These are phyloP conservation scores for Vigna angularis DNA, from an alignment of 306 rosid genomes.

Conservation along the genomic window DNA sequence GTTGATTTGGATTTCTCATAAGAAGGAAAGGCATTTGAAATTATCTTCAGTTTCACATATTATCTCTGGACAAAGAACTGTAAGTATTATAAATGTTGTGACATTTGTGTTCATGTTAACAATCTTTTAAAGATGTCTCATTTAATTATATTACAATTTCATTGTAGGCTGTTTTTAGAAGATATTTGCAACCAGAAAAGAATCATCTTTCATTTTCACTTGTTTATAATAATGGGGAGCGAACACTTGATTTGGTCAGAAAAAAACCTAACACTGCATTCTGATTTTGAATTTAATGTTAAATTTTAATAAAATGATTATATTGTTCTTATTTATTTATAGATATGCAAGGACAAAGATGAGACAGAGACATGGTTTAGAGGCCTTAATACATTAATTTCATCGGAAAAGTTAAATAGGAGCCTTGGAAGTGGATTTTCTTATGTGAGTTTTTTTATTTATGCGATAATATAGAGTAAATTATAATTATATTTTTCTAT, in stretches of 20 bases:
- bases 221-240: constrained; percentile 66
- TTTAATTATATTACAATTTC: constrained; percentile 9
- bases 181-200: constrained; percentile 79
- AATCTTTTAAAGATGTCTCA: background rate
- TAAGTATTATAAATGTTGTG: constrained; percentile 51
- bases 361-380: constrained; percentile 82
- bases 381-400: constrained; percentile 75
- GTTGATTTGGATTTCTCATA: constrained; percentile 75
- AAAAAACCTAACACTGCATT: constrained; percentile 17
- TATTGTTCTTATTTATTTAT: constrained; percentile 33
- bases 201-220: constrained; percentile 86
- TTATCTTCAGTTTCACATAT: constrained; percentile 61
- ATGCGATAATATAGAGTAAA: no score
- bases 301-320: constrained; percentile 23
- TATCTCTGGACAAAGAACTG: constrained; percentile 89
- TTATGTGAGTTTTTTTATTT: constrained; percentile 58
- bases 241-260: constrained; percentile 90
- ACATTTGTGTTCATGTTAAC: constrained; percentile 10
- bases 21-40: constrained; percentile 73
- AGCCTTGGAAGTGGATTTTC: constrained; percentile 56
- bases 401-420: constrained; percentile 50
- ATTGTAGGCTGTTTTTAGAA: constrained; percentile 78
- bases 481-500: no score
- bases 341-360: constrained; percentile 92
- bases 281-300: constrained; percentile 2